phyloP scores from a whole-genome alignment of 257 asterid species.

The Solanum phureja region DNA sequence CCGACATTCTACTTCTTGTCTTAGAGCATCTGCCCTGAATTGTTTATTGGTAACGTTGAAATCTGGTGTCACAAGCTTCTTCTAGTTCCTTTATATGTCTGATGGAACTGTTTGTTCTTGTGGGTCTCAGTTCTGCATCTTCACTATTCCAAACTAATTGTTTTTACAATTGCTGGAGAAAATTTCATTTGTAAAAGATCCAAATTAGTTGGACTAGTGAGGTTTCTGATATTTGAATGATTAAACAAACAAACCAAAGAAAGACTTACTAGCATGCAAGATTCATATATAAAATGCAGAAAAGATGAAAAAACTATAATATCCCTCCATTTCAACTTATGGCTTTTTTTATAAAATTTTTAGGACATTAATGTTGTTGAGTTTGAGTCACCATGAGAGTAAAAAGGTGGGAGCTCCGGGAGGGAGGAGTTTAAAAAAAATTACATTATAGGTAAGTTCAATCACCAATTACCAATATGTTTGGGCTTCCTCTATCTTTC shows the following conservation, averaged over 20 bases:
- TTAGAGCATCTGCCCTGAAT: constrained; percentile 23
- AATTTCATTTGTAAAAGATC: neutral
- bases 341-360: neutral
- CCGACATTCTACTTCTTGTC: constrained; percentile 43
- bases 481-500: neutral
- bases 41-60: neutral
- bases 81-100: neutral
- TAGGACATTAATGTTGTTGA: neutral
- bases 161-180: neutral
- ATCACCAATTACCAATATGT: neutral
- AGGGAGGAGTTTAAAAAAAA: neutral
- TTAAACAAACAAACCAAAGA: neutral
- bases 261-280: neutral
- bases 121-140: neutral
- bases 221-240: neutral
- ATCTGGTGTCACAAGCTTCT: neutral
- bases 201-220: neutral
- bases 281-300: neutral
- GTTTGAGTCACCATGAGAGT: neutral
- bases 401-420: neutral
- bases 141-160: neutral
- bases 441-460: neutral
- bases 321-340: neutral
- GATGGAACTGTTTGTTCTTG: neutral
- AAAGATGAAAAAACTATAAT: neutral